Evolutionary conservation across 208 protist genomes (phyloP).

Genomic region (Wallacemonas sp.): DNA sequence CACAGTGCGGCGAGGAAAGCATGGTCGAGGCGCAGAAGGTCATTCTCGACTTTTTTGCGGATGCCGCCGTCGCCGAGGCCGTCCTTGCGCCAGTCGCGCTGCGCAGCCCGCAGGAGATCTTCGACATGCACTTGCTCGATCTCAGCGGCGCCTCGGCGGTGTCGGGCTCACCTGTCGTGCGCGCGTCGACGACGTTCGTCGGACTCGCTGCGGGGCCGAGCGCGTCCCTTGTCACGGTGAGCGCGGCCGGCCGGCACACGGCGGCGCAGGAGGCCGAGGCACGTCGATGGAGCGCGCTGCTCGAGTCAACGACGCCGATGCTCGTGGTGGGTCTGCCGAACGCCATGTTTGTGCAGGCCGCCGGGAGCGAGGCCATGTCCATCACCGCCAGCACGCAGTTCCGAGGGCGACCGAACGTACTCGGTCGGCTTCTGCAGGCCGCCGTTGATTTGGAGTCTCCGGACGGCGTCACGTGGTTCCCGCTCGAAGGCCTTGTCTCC

Average conservation of each 20-base stretch:
- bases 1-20: slow-evolving; percentile 38
- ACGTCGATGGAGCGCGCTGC: not conserved
- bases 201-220: not conserved
- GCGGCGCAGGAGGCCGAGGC: not conserved
- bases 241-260: not conserved
- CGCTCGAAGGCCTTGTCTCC: slow-evolving; percentile 29
- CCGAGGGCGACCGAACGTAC: slow-evolving; percentile 23
- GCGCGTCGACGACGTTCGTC: not conserved
- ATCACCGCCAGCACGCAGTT: slow-evolving; percentile 31
- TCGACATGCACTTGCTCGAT: slow-evolving; percentile 1
- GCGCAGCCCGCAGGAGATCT: not conserved
- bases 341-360: slow-evolving; percentile 24
- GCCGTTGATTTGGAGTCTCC: slow-evolving; percentile 23
- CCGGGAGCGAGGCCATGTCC: slow-evolving; percentile 21
- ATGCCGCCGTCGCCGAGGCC: slow-evolving; percentile 16
- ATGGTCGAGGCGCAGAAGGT: slow-evolving; percentile 47
- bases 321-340: slow-evolving; percentile 40
- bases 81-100: slow-evolving; percentile 29
- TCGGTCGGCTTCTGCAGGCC: slow-evolving; percentile 32
- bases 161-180: not conserved
- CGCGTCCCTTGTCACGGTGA: too few relatives aligned
- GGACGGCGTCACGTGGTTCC: slow-evolving; percentile 32
- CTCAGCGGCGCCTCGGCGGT: not conserved
- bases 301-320: not conserved
- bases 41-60: slow-evolving; percentile 35